Evolutionary conservation across 2,329 filamentous ascomycete genomes (phyloP).

Genomic region (Botrytis medusae): DNA sequence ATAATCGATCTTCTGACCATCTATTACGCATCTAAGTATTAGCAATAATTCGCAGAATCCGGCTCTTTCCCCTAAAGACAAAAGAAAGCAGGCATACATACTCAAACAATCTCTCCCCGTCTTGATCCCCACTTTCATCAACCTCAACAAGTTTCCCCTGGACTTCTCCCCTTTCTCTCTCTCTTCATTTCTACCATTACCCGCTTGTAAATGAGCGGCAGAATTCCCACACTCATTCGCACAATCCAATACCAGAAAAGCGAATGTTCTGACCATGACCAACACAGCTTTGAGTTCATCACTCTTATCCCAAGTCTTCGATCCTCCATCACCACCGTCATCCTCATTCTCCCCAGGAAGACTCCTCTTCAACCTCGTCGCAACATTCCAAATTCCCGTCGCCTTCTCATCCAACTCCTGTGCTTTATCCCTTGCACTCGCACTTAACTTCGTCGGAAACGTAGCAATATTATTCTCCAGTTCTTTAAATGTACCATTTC

Average conservation of each 20-base stretch:
- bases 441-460: constrained; percentile 40
- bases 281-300: constrained; percentile 27
- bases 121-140: constrained; percentile 68
- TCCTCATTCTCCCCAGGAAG: constrained; percentile 27
- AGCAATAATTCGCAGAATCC: background rate
- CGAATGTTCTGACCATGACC: constrained; percentile 50
- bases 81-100: constrained; percentile 37
- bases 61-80: fast-evolving
- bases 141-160: constrained; percentile 49
- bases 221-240: constrained; percentile 42
- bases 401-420: constrained; percentile 56
- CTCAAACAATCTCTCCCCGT: constrained; percentile 63
- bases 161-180: constrained; percentile 34
- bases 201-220: background rate
- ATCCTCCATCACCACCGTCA: constrained; percentile 21
- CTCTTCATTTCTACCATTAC: background rate
- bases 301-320: background rate
- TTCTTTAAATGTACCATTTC: background rate
- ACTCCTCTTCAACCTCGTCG: constrained; percentile 51
- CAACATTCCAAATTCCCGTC: constrained; percentile 65
- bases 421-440: constrained; percentile 32
- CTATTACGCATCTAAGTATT: constrained; percentile 22
- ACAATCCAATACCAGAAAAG: constrained; percentile 67
- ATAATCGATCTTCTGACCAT: constrained; percentile 51
- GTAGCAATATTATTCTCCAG: constrained; percentile 44